Base-by-base conservation (phyloP, 2,329 filamentous ascomycete genomes). In the Alternaria arborescens region DNA sequence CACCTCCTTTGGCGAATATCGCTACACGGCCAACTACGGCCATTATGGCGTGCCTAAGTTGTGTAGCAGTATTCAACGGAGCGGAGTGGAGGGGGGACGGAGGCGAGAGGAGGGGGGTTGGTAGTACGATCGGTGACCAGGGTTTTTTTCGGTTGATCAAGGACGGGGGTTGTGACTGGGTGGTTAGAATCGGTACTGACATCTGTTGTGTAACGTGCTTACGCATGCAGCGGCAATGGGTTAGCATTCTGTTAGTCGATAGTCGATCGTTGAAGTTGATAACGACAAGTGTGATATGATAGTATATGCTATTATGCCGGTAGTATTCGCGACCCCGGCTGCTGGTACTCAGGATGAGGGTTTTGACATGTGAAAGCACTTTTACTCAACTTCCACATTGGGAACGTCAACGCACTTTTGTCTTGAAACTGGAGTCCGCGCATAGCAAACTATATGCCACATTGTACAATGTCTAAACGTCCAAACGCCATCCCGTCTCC, bases 201-300 rank as follows among this genome's bases (percentile, higher is more conserved):
- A 38, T 50, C 36, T 41, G 40, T 46, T 18, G 60, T 60, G 64
- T 40, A 68, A 56, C 62, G 60, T 58, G 48, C 36, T 44, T 58
- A 26, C 46, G 58, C 57, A 59, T 56, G 60, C 60, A 36, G 12
- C 55, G 18, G 32, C 26, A 20, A 26, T 22, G 32, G 32, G 12
- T 2, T 18, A 4, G 14, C 0, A 16, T 14, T 16, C 10, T 3
- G 14, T 36, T 40, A 11, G 20, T 36, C 34, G 46, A 2, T 11
- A 36, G 20, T 20, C 6, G 4, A 24, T 22, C n/a, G 14, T 2
- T 14, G 22, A 7, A 0, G 24, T 20, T 11, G 4, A 24, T 22
- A 34, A 18, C 0, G 30, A 6, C 2, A 6, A 8, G 5, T 7
- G 28, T n/a, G 18, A 32, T 34, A 34, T 34, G 5, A 24, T 48